Evolutionary conservation across 1,139 yeast genomes (phyloP).

Genomic region (Sugiyamaella novakii): DNA sequence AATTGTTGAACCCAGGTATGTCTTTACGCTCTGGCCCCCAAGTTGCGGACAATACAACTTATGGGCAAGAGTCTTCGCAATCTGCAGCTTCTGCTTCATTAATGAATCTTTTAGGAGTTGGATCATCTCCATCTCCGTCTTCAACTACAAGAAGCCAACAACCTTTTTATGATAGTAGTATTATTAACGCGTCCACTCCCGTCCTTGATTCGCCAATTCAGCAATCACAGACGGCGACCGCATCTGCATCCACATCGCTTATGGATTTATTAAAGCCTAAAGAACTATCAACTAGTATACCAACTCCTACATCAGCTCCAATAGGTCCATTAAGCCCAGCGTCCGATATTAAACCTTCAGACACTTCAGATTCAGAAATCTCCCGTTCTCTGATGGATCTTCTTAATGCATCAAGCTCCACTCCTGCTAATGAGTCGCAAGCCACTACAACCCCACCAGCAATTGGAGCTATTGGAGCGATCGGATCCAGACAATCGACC

Average conservation of each 20-base stretch:
- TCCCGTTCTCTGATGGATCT: constrained; percentile 17
- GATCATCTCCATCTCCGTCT: neutral
- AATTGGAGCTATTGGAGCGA: neutral
- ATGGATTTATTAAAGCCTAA: constrained; percentile 15
- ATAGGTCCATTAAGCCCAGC: neutral
- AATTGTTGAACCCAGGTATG: constrained; percentile 13
- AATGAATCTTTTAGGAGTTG: constrained; percentile 15
- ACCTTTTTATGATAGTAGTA: neutral
- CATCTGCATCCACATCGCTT: constrained; percentile 10
- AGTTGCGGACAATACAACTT: neutral
- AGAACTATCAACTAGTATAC: neutral
- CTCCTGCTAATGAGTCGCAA: neutral
- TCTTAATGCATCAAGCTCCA: constrained; percentile 1
- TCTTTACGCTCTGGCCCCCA: neutral
- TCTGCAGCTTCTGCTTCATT: constrained; percentile 12
- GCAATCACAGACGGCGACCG: neutral
- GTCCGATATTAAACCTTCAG: neutral
- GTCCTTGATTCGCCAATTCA: neutral
- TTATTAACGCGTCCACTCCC: neutral
- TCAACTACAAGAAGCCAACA: neutral
- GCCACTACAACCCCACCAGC: neutral
- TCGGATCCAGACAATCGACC: constrained; percentile 6
- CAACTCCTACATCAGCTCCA: neutral
- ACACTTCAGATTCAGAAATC: neutral
- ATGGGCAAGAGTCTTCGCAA: neutral